Conservation (phyloP, 2,329 filamentous ascomycete genomes). For the Hymenoscyphus salicellus region DNA sequence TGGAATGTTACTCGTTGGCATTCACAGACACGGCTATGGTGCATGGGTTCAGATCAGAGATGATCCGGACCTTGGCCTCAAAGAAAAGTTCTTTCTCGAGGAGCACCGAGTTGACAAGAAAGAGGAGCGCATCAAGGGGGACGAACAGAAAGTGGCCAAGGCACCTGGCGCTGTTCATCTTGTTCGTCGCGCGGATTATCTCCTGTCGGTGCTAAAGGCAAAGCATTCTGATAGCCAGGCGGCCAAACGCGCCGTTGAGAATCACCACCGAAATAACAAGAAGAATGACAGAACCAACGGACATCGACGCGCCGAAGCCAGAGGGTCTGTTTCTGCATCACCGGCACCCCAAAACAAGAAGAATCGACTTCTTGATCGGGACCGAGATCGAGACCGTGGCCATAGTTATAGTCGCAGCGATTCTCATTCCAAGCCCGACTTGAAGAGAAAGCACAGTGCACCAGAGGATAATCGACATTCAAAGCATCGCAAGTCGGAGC, state of each 20-base stretch:
- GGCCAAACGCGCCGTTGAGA: constrained; percentile 78
- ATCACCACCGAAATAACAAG: constrained; percentile 93
- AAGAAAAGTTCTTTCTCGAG: constrained; percentile 91
- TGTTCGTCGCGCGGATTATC: constrained; percentile 89
- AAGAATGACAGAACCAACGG: constrained; percentile 58
- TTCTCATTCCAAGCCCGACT: constrained; percentile 39
- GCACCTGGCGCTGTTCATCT: constrained; percentile 97
- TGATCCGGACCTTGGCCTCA: constrained; percentile 78
- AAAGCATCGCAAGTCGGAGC: constrained; percentile 53
- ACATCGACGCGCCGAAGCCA: constrained; percentile 57
- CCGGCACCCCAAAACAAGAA: constrained; percentile 59
- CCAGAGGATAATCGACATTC: constrained; percentile 50
- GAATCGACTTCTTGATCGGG: constrained; percentile 41
- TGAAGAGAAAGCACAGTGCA: constrained; percentile 60
- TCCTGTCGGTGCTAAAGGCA: constrained; percentile 87
- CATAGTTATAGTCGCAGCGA: constrained; percentile 45
- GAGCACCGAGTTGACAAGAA: constrained; percentile 99
- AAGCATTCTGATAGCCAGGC: constrained; percentile 75
- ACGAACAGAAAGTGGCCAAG: constrained; percentile 65
- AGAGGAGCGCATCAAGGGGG: constrained; percentile 77
- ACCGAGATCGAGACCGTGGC: constrained; percentile 49
- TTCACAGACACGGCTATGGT: constrained; percentile 89
- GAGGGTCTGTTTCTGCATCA: constrained; percentile 65
- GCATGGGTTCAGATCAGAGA: constrained; percentile 94
- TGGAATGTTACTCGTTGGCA: constrained; percentile 93